Conservation (phyloP, 305 asterid species). For the Euphrasia arctica region DNA sequence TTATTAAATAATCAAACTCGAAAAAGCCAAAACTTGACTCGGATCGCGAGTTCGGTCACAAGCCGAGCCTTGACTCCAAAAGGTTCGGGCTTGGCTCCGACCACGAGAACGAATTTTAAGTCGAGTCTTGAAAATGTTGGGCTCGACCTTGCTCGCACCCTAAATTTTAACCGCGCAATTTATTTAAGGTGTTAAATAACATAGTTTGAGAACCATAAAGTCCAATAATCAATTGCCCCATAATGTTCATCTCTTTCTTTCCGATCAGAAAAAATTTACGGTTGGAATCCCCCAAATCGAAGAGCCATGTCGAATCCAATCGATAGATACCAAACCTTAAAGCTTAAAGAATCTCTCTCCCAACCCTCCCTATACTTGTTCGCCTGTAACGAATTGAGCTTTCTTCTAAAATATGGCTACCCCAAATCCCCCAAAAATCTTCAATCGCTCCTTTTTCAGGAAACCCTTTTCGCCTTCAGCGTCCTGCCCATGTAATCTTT, state of each 20-base stretch:
- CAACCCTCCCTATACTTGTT: slow-evolving; percentile 36
- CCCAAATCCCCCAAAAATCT: slow-evolving; percentile 52
- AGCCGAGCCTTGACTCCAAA: too few relatives aligned
- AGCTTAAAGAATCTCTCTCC: slow-evolving; percentile 48
- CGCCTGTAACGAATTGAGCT: slow-evolving; percentile 64
- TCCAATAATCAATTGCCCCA: not conserved
- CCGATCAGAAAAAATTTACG: not conserved
- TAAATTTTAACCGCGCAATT: too few relatives aligned
- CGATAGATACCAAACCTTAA: slow-evolving; percentile 50
- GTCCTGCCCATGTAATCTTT: slow-evolving; percentile 61
- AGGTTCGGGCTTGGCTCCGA: too few relatives aligned
- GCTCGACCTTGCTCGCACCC: too few relatives aligned
- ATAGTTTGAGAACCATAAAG: too few relatives aligned
- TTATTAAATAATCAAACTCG: too few relatives aligned
- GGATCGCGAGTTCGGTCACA: too few relatives aligned
- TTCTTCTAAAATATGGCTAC: slow-evolving; percentile 52
- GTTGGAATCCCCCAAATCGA: slow-evolving; percentile 18
- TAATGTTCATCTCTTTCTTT: slow-evolving; percentile 7
- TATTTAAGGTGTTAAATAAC: too few relatives aligned
- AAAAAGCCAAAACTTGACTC: too few relatives aligned
- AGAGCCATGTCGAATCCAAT: slow-evolving; percentile 20
- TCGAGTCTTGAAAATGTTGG: too few relatives aligned
- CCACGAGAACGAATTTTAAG: too few relatives aligned
- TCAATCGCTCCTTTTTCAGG: slow-evolving; percentile 61
- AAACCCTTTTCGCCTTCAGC: slow-evolving; percentile 62